phyloP scores from a whole-genome alignment of 225 moss, liverwort and hornwort species.

The Sphagnum tenellum region DNA sequence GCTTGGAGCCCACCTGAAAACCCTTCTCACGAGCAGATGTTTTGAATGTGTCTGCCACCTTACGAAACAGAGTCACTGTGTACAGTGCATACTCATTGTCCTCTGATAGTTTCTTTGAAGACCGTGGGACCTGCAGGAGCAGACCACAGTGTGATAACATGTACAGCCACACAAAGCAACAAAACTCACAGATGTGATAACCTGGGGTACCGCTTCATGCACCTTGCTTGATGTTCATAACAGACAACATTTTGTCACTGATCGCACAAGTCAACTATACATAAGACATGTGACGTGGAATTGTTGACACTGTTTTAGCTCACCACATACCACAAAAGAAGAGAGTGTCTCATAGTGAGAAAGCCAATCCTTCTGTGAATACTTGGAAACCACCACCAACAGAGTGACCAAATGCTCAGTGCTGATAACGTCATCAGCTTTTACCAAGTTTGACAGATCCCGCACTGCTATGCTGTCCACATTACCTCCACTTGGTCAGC shows the following conservation, averaged over 20 bases:
- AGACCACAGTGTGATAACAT: background rate
- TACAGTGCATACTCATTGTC: slow-evolving; percentile 93
- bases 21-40: slow-evolving; percentile 69
- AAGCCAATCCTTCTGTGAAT: slow-evolving; percentile 94
- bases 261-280: too few relatives aligned
- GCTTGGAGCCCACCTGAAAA: slow-evolving; percentile 42
- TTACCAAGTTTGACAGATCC: slow-evolving; percentile 75
- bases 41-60: slow-evolving; percentile 85
- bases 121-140: slow-evolving; percentile 66
- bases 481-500: slow-evolving; percentile 2
- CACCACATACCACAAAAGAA: slow-evolving; percentile 66
- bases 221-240: too few relatives aligned
- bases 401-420: slow-evolving; percentile 90
- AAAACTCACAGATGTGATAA: too few relatives aligned
- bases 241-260: too few relatives aligned
- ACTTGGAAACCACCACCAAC: slow-evolving; percentile 82
- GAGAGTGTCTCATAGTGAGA: slow-evolving; percentile 70
- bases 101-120: slow-evolving; percentile 74
- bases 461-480: slow-evolving; percentile 88
- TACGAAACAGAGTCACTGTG: slow-evolving; percentile 76
- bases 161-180: too few relatives aligned
- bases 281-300: too few relatives aligned
- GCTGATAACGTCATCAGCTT: slow-evolving; percentile 60
- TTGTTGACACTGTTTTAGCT: background rate
- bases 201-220: too few relatives aligned